These are phyloP conservation scores for Tetrahymena thermophila DNA, from an alignment of 73 alveolate species.

Conservation along the genomic window DNA sequence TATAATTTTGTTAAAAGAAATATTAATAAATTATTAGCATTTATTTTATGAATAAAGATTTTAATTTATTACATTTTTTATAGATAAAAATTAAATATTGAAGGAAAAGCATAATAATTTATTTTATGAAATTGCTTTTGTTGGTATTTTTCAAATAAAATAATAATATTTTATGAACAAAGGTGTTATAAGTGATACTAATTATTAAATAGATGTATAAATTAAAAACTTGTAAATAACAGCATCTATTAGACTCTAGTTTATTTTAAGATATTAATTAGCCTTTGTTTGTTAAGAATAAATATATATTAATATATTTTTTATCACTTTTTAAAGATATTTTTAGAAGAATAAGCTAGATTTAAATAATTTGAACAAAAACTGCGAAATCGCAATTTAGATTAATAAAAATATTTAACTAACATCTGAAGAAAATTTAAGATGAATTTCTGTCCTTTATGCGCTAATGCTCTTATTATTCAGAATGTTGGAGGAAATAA, in stretches of 20 bases:
- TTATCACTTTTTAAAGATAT: neutral
- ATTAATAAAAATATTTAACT: neutral
- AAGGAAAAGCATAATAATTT: no score
- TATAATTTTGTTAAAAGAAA: no score
- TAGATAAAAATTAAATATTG: no score
- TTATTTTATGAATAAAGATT: no score
- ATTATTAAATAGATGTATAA: neutral
- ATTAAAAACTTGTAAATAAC: neutral
- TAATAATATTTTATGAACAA: no score
- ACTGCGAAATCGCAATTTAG: neutral
- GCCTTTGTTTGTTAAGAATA: neutral
- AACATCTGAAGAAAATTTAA: neutral
- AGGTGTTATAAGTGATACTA: no score
- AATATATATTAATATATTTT: neutral
- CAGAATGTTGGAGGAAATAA: neutral
- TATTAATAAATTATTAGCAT: no score
- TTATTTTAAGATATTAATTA: neutral
- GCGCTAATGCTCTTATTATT: neutral
- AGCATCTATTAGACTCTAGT: neutral
- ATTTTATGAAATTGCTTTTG: no score
- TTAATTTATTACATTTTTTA: no score
- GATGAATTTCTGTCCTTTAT: neutral
- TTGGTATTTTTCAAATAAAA: no score
- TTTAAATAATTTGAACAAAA: no score
- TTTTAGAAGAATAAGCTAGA: neutral